A percentile compares a stretch with the other conserved stretches of the same genome.
Evolutionary conservation across 2,329 filamentous ascomycete genomes (phyloP).

Genomic region (Diaporthe longicolla): DNA sequence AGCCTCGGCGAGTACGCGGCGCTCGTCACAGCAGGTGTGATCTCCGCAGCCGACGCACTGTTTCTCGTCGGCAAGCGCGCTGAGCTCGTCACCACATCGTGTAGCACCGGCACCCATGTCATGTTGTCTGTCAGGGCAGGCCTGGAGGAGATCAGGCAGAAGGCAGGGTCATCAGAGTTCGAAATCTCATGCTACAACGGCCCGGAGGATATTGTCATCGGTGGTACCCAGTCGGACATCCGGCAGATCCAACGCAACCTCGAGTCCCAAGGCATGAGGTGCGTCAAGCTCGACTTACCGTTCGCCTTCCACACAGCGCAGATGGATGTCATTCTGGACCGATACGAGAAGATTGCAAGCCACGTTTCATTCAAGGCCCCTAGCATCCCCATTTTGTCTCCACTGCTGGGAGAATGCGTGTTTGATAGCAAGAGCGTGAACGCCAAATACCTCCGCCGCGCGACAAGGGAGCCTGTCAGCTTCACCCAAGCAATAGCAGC

Average conservation of each 20-base stretch:
- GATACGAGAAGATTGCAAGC: constrained; percentile 44
- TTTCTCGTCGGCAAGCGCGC: constrained; percentile 74
- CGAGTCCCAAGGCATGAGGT: not conserved
- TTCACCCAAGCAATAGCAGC: constrained; percentile 56
- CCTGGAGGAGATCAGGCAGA: no score
- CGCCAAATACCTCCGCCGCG: not conserved
- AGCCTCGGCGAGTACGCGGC: constrained; percentile 76
- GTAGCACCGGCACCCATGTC: no score
- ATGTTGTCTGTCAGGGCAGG: no score
- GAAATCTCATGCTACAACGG: no score
- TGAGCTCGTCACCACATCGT: constrained; percentile 64
- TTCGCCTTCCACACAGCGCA: no score
- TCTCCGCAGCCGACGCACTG: constrained; percentile 72
- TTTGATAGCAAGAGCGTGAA: constrained; percentile 30
- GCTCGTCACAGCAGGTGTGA: constrained; percentile 74
- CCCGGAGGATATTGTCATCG: no score
- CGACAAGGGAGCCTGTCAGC: constrained; percentile 72
- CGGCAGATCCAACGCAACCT: not conserved
- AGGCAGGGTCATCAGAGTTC: no score
- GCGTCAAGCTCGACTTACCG: no score
- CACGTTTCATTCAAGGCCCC: constrained; percentile 6
- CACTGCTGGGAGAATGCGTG: constrained; percentile 10
- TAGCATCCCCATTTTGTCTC: constrained; percentile 16
- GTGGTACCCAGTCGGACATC: not conserved
- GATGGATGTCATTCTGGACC: no score